Evolutionary conservation across 768 basidiomycete species (phyloP), one percentile per base, ranked within the genome.

Genomic region (Lanmaoa pseudosensibilis): DNA sequence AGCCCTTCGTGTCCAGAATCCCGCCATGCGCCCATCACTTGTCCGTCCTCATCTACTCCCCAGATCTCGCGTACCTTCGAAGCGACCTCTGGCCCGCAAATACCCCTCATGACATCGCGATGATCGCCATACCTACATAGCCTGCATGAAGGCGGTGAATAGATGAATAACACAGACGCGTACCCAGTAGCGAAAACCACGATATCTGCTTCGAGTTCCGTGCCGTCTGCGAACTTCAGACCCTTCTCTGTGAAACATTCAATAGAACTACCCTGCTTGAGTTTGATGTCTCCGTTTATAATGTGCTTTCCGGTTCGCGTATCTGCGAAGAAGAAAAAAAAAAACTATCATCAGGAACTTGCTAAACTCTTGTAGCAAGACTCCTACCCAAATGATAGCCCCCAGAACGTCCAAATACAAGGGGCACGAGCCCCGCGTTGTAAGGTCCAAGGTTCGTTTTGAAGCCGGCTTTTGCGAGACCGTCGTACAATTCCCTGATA

Each of bases 41-140:
- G 83, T 1, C 84, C 83, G 67, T 89, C 83, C 32, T 75, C 70
- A 61, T 85, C 75, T 33, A 86, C 56, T 30, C 85, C 80, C 87
- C 85, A 82, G 18, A 86, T 69, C 18, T 76, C 69, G 47, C 78
- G 72, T 56, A 83, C 70, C 56, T 76, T 70, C 45, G 74, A 63
- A 0, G 72, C 75, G 5, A 79, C 61, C n/a, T 78, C 74, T 12
- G 77, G 70, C 0, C 78, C 81, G 33, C 80, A 76, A 12, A 86
- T 71, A 21, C 68, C 61, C 41, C 66, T 65, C 44, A 79, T 63
- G 16, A 73, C 68, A 11, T 73, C 68, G 23, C 68, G 66, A 3
- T 76, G 64, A 59, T 80, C 73, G 12, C 78, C 78, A 53, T 77
- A 74, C 2, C 81, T 84, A 55, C 34, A 40, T 13, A n/a, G 12